phyloP scores from a whole-genome alignment of 768 basidiomycete species.

The Russula vinacea region DNA sequence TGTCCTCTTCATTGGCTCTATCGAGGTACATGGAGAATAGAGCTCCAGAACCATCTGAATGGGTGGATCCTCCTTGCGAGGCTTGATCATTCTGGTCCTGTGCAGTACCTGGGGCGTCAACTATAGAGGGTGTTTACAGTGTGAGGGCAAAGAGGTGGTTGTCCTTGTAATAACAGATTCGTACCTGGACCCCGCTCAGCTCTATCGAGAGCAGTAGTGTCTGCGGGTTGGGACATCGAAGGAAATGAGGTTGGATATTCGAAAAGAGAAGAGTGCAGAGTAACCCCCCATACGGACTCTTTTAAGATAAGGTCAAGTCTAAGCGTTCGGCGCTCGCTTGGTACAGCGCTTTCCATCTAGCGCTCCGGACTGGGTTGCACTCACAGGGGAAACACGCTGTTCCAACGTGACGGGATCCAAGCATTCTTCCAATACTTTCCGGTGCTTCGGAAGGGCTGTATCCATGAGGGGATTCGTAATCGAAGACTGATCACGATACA shows the following conservation, averaged over 20 bases:
- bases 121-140: not conserved
- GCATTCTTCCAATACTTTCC: no score
- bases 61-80: not conserved
- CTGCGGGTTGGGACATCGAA: not conserved
- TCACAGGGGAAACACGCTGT: no score
- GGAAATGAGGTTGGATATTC: not conserved
- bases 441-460: no score
- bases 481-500: no score
- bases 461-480: no score
- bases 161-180: not conserved
- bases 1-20: slow-evolving; percentile 17
- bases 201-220: not conserved
- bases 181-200: not conserved
- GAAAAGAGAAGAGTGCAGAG: not conserved
- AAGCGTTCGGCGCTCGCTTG: no score
- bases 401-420: no score
- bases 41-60: slow-evolving; percentile 12
- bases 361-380: no score
- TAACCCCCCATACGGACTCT: not conserved
- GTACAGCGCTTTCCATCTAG: no score
- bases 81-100: no score
- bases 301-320: not conserved
- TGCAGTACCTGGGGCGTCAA: not conserved
- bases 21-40: slow-evolving; percentile 23
- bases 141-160: not conserved